These are phyloP conservation scores for Boletus subcaerulescens DNA, from an alignment of 768 basidiomycete species.

Conservation along the genomic window DNA sequence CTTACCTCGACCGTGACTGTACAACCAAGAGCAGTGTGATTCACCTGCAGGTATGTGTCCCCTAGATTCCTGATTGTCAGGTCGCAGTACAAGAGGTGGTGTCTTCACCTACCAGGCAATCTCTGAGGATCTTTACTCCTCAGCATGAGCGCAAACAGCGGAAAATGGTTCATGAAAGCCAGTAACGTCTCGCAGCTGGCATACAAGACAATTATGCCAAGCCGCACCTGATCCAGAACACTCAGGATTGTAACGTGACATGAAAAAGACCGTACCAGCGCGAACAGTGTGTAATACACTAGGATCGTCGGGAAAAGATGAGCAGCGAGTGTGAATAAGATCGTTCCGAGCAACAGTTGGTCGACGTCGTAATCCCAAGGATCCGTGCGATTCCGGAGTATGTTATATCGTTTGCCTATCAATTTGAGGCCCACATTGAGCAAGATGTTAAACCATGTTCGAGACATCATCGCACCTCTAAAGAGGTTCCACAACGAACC, in stretches of 20 bases:
- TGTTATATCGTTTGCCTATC: constrained; percentile 85
- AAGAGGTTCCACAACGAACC: constrained; percentile 87
- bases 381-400: constrained; percentile 83
- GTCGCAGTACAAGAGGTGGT: background rate
- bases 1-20: constrained; percentile 21
- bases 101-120: constrained; percentile 62
- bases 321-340: constrained; percentile 77
- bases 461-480: constrained; percentile 52
- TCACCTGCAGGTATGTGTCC: constrained; percentile 24
- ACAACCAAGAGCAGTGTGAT: constrained; percentile 27
- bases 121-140: constrained; percentile 80
- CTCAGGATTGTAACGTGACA: background rate
- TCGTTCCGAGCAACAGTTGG: constrained; percentile 91
- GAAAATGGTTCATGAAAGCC: constrained; percentile 88
- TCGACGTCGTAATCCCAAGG: constrained; percentile 90
- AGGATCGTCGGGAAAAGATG: constrained; percentile 84
- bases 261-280: constrained; percentile 41
- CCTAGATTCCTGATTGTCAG: constrained; percentile 15
- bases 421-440: background rate
- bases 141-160: constrained; percentile 84
- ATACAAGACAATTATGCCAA: constrained; percentile 56
- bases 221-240: constrained; percentile 40
- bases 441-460: background rate
- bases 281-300: constrained; percentile 84
- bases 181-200: constrained; percentile 62